phyloP scores from a whole-genome alignment of 805 yeast genomes.

The Phaffomyces antillensis region DNA sequence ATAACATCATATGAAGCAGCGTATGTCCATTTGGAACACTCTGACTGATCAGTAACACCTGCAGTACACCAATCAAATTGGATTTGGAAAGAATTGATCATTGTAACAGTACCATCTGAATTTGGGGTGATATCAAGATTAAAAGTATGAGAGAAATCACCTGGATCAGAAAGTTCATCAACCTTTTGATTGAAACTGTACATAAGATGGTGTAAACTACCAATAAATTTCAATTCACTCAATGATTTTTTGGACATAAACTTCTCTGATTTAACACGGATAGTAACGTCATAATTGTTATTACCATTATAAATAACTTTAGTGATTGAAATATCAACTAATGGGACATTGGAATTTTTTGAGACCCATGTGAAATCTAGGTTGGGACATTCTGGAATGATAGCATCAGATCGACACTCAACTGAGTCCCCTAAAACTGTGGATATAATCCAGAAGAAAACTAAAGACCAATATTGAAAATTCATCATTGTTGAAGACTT shows the following conservation, averaged over 20 bases:
- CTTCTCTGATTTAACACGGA: slow-evolving; percentile 3
- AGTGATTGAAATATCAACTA: slow-evolving; percentile 7
- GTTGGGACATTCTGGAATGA: slow-evolving; percentile 1
- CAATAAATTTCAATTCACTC: slow-evolving; percentile 11
- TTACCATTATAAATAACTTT: slow-evolving; percentile 3
- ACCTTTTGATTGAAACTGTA: slow-evolving; percentile 1
- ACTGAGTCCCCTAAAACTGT: background rate
- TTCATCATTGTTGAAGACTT: background rate
- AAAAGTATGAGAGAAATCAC: slow-evolving; percentile 8
- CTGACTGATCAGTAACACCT: no score
- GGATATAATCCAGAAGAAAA: background rate
- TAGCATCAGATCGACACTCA: background rate
- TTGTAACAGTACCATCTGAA: slow-evolving; percentile 2
- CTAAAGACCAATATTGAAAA: background rate
- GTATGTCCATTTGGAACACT: no score
- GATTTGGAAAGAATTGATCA: slow-evolving; percentile 8
- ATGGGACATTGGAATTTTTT: slow-evolving; percentile 6
- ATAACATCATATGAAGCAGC: no score
- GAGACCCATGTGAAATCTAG: slow-evolving; percentile 5
- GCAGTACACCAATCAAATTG: background rate
- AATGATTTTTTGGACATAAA: slow-evolving; percentile 6
- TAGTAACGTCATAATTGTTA: slow-evolving; percentile 8
- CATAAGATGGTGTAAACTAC: background rate
- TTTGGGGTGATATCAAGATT: background rate
- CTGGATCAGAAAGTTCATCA: slow-evolving; percentile 2